A percentile compares a stretch with the other conserved stretches of the same genome.
Conservation (phyloP, 1,284 basidiomycete genomes). For the Sanghuangporus sanghuang region DNA sequence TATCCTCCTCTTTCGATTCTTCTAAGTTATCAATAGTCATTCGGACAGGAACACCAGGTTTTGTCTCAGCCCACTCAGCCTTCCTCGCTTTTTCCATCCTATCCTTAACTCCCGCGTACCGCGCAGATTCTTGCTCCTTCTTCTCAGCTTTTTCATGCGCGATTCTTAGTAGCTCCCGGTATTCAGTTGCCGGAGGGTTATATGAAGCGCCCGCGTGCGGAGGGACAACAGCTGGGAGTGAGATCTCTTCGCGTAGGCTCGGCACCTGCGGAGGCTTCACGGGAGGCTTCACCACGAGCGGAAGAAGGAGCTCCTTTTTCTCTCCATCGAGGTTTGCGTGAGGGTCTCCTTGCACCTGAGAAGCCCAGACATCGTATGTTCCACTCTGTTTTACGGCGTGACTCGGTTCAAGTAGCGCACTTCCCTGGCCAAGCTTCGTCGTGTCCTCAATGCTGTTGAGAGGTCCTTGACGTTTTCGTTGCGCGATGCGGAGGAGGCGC, state of each 20-base stretch:
- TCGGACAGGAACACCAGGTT: slow-evolving; percentile 36
- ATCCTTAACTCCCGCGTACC: slow-evolving; percentile 47
- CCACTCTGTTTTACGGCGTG: slow-evolving; percentile 70
- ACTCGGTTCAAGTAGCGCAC: slow-evolving; percentile 53
- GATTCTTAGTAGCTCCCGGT: slow-evolving; percentile 68
- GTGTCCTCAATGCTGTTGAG: slow-evolving; percentile 67
- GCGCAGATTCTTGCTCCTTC: slow-evolving; percentile 49
- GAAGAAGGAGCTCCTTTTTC: slow-evolving; percentile 25
- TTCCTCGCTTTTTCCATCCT: slow-evolving; percentile 50
- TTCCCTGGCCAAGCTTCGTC: slow-evolving; percentile 57
- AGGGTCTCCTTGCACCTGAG: slow-evolving; percentile 21
- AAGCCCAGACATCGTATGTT: slow-evolving; percentile 68
- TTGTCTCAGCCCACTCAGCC: slow-evolving; percentile 23
- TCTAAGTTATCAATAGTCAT: slow-evolving; percentile 52
- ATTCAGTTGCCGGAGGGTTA: slow-evolving; percentile 79
- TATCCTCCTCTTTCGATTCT: slow-evolving; percentile 28
- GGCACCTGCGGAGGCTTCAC: slow-evolving; percentile 36
- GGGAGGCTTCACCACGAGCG: slow-evolving; percentile 27
- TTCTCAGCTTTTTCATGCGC: slow-evolving; percentile 70
- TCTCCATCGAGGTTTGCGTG: slow-evolving; percentile 39
- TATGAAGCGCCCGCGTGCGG: slow-evolving; percentile 93
- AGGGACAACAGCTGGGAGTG: slow-evolving; percentile 59
- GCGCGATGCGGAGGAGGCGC: slow-evolving; percentile 68
- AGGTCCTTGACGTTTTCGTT: slow-evolving; percentile 61
- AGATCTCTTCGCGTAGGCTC: slow-evolving; percentile 49